Base-by-base conservation (phyloP, 495 filamentous ascomycete genomes). In the Aspergillus panamensis region DNA sequence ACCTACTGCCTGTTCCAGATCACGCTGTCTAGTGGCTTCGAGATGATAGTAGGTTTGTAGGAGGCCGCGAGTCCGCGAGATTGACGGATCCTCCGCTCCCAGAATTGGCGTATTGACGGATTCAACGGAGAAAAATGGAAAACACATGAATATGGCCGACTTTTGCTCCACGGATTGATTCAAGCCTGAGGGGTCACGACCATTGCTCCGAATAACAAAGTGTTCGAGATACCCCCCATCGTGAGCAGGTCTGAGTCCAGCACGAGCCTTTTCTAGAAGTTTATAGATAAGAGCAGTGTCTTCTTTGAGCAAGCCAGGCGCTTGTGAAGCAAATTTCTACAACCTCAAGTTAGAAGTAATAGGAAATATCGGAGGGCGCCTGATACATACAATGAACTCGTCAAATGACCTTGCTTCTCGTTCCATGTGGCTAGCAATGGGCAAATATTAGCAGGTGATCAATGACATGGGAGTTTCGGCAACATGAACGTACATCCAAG, bases 31-130 rank as follows among this genome's bases (percentile, higher is more conserved):
- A 35, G 48, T 51, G 13, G 48, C 25, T 29, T 51, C 48, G 7
- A 51, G 48, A n/a, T 51, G 25, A 16, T 51, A 51, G n/a, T 51
- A 51, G 12, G 25, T n/a, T 29, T 51, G 48, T 17, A 51, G 30
- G 25, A 51, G 48, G 48, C 48, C 30, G 30, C 48, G 48, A 8
- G 48, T 39, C 35, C 35, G 35, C 35, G 35, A 39, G 14, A 39
- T 10, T 10, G 35, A 39, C 6, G 35, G 14, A 39, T 39, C 14
- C 3, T n/a, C 14, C 8, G 35, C 10, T 12, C 35, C 14, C 3
- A 5, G 35, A 6, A 8, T 8, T 39, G 5, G 25, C 25, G 6
- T 39, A 39, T 39, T 39, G 10, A 39, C 14, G 14, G 35, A 39
- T 39, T 39, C 35, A n/a, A 39, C 8, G 29, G 48, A 51, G n/a